Percentiles rank a stretch among this genome's conserved stretches.
Evolutionary conservation across 306 rosid species (phyloP).

Genomic region (Quillaja saponaria): DNA sequence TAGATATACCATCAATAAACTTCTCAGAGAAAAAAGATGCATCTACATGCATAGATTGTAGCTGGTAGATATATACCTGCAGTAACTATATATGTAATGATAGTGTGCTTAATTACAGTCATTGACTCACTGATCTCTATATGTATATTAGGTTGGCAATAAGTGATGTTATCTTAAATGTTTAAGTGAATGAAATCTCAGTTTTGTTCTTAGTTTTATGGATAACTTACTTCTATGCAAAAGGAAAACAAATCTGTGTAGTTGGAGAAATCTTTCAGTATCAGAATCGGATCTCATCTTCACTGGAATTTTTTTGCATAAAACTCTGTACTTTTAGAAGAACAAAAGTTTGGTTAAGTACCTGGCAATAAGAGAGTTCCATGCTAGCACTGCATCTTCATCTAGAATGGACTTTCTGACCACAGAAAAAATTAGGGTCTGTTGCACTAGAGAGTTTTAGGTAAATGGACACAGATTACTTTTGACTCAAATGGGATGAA

Average conservation of each 20-base stretch:
- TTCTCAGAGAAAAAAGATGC: background rate
- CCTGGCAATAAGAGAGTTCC: background rate
- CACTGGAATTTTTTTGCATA: background rate
- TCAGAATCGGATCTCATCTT: no score
- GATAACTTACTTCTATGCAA: background rate
- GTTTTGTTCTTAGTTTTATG: background rate
- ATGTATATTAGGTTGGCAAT: constrained; percentile 20
- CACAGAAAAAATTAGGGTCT: no score
- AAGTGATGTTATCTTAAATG: constrained; percentile 16
- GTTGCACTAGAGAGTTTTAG: no score
- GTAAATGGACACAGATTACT: no score
- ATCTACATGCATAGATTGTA: constrained; percentile 13
- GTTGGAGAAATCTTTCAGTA: no score
- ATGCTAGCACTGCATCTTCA: background rate
- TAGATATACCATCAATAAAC: background rate
- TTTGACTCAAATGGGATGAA: no score
- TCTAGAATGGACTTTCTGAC: background rate
- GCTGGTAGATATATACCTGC: background rate
- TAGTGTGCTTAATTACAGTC: no score
- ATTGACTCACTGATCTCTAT: no score
- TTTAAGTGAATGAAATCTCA: constrained; percentile 1
- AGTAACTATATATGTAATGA: background rate
- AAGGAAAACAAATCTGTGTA: no score
- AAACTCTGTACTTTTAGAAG: constrained; percentile 1
- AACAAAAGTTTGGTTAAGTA: background rate